Conservation (phyloP, 495 filamentous ascomycete genomes). For the Stereocaulon alpinum region DNA sequence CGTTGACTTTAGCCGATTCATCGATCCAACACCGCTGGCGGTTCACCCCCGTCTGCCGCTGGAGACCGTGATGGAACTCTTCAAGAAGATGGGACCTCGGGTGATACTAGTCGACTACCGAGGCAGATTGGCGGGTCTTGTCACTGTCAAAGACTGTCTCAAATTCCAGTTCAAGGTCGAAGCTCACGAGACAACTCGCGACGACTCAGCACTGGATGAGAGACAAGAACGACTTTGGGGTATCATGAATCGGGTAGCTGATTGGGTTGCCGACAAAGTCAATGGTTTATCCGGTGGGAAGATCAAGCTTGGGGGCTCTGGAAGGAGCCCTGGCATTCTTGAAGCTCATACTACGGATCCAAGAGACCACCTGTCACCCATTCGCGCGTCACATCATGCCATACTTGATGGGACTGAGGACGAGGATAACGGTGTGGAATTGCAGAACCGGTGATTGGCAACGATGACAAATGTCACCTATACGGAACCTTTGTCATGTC, state of each 20-base stretch:
- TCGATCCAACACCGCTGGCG: conserved; percentile 81
- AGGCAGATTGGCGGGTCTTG: conserved; percentile 69
- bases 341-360: conserved; percentile 24
- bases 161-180: conserved; percentile 98
- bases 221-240: conserved; percentile 62
- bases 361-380: conserved; percentile 21
- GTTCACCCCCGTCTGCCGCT: conserved; percentile 87
- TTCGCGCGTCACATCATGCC: conserved; percentile 19
- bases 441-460: conserved; percentile 39
- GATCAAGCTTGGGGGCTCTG: conserved; percentile 20
- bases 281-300: conserved; percentile 38
- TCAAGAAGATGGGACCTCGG: conserved; percentile 94
- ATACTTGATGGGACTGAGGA: conserved; percentile 62
- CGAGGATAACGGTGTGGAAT: conserved; percentile 50
- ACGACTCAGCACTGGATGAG: conserved; percentile 30
- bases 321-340: conserved; percentile 15
- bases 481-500: no score
- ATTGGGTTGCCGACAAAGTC: conserved; percentile 45
- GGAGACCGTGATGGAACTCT: conserved; percentile 97
- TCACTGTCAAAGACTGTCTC: conserved; percentile 94
- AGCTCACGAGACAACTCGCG: conserved; percentile 64
- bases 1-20: conserved; percentile 78
- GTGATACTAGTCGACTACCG: conserved; percentile 89
- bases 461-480: no score
- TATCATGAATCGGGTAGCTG: conserved; percentile 45